These are phyloP conservation scores for Lycium ferocissimum DNA, from an alignment of 257 asterid species.

Conservation along the genomic window DNA sequence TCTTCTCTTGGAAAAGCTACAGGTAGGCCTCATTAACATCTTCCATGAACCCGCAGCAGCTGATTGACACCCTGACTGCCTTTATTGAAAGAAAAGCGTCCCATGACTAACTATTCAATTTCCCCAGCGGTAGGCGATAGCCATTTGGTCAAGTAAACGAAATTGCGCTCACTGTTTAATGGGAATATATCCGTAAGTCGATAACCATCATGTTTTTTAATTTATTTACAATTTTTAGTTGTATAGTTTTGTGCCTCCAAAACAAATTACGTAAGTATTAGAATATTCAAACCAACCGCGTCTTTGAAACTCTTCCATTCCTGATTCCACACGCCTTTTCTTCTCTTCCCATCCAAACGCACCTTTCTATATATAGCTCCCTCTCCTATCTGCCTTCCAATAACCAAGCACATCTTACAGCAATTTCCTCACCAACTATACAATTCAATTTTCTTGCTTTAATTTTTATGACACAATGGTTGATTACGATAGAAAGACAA, in stretches of 20 bases:
- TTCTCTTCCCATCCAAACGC: constrained; percentile 42
- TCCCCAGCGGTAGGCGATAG: constrained; percentile 29
- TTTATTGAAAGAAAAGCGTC: constrained; percentile 37
- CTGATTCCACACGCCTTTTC: constrained; percentile 62
- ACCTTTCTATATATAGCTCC: constrained; percentile 52
- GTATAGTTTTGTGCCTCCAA: not conserved
- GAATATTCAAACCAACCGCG: constrained; percentile 52
- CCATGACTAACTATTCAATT: constrained; percentile 38
- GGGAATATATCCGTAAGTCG: constrained; percentile 54
- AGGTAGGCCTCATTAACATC: not conserved
- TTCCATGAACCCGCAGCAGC: constrained; percentile 29
- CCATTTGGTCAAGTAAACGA: constrained; percentile 39
- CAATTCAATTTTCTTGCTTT: not conserved
- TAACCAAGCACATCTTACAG: constrained; percentile 25
- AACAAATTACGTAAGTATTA: not conserved
- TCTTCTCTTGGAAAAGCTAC: not conserved
- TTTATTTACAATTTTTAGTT: not conserved
- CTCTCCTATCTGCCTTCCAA: constrained; percentile 33
- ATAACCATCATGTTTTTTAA: constrained; percentile 52
- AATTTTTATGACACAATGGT: constrained; percentile 55
- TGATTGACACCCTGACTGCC: constrained; percentile 40
- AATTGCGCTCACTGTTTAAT: not conserved
- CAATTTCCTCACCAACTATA: not conserved
- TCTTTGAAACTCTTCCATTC: constrained; percentile 48
- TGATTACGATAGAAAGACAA: constrained; percentile 82